phyloP scores from a whole-genome alignment of 2,329 filamentous ascomycete species.

The Fusarium udum region DNA sequence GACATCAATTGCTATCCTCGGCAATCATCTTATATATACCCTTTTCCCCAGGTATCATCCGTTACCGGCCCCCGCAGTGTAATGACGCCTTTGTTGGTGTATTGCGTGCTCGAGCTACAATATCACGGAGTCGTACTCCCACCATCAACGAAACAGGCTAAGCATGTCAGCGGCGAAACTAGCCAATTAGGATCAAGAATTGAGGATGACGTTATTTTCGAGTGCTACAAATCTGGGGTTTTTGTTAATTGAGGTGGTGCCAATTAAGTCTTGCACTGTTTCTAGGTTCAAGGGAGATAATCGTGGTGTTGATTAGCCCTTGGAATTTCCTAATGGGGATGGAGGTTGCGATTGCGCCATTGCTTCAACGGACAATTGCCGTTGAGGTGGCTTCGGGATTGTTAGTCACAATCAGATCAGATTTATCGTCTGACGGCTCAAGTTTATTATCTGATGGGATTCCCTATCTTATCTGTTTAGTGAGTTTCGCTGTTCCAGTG shows the following conservation, averaged over 20 bases:
- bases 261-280: not conserved
- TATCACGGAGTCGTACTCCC: slow-evolving; percentile 43
- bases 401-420: not conserved
- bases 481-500: not conserved
- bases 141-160: slow-evolving; percentile 18
- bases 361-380: not conserved
- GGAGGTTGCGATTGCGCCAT: slow-evolving; percentile 22
- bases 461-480: not conserved
- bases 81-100: slow-evolving; percentile 38
- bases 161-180: not conserved
- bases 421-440: not conserved
- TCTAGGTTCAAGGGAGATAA: not conserved
- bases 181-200: slow-evolving; percentile 10
- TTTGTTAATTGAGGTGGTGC: not conserved
- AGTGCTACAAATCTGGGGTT: not conserved
- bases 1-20: not conserved
- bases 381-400: not conserved
- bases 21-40: slow-evolving; percentile 26
- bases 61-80: slow-evolving; percentile 34
- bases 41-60: slow-evolving; percentile 1
- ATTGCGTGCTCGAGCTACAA: slow-evolving; percentile 42
- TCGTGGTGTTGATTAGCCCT: slow-evolving; percentile 10
- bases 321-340: not conserved
- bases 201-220: slow-evolving; percentile 26
- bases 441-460: not conserved